Percentiles rank a stretch among this genome's conserved stretches.
Conservation (phyloP, 2,329 filamentous ascomycete genomes). For the Penicillium sp. region DNA sequence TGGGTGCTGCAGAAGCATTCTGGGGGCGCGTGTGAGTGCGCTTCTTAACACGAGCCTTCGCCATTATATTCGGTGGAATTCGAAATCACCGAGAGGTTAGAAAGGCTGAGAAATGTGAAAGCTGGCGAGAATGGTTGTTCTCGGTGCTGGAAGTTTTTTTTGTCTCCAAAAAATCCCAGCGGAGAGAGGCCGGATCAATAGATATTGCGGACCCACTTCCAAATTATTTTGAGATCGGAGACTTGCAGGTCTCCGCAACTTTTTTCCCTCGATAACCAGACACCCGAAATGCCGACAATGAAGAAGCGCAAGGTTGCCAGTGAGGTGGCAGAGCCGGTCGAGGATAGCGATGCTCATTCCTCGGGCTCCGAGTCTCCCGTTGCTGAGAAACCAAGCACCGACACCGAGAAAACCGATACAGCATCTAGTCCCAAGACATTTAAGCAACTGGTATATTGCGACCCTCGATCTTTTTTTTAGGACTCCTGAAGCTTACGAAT, state of each 20-base stretch:
- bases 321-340: constrained; percentile 24
- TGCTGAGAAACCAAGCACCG: constrained; percentile 14
- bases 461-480: too few species aligned
- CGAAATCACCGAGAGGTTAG: constrained; percentile 7
- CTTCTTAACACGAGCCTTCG: constrained; percentile 81
- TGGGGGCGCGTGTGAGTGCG: constrained; percentile 77
- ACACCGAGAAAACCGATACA: constrained; percentile 11
- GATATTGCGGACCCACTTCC: constrained; percentile 40
- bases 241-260: not conserved
- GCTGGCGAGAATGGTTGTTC: constrained; percentile 12
- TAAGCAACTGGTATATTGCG: constrained; percentile 45
- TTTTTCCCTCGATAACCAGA: not conserved
- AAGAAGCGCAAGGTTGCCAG: constrained; percentile 48
- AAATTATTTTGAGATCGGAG: constrained; percentile 33
- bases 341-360: constrained; percentile 29
- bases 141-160: constrained; percentile 34
- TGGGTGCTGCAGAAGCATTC: constrained; percentile 54
- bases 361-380: constrained; percentile 19
- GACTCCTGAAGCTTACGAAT: too few species aligned
- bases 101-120: constrained; percentile 8
- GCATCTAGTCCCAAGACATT: constrained; percentile 36
- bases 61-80: constrained; percentile 60
- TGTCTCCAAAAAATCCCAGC: constrained; percentile 38
- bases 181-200: constrained; percentile 41
- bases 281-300: constrained; percentile 37